Evolutionary conservation across 1,284 basidiomycete species (phyloP).

Genomic region (Gomphus bonarii): DNA sequence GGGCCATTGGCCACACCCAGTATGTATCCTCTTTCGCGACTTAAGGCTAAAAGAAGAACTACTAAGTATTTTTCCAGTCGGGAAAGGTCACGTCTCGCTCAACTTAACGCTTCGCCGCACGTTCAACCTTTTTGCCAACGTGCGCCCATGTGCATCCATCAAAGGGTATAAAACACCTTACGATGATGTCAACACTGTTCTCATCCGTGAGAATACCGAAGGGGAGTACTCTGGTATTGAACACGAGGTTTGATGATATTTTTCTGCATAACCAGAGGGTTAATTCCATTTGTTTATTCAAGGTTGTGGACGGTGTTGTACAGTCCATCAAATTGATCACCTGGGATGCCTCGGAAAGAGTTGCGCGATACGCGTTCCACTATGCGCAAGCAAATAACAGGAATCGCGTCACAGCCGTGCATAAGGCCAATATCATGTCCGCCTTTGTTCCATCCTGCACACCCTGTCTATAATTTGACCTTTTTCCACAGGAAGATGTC

Average conservation of each 20-base stretch:
- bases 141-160: slow-evolving; percentile 94
- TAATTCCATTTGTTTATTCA: background rate
- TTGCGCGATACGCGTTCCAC: slow-evolving; percentile 98
- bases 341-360: slow-evolving; percentile 97
- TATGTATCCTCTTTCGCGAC: slow-evolving; percentile 28
- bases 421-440: slow-evolving; percentile 99
- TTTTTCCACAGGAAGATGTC: slow-evolving; percentile 83
- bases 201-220: slow-evolving; percentile 99
- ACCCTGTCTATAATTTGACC: background rate
- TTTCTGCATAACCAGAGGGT: slow-evolving; percentile 12
- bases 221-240: slow-evolving; percentile 99
- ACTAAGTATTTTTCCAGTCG: slow-evolving; percentile 47
- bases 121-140: slow-evolving; percentile 98
- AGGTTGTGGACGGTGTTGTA: slow-evolving; percentile 95
- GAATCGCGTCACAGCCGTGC: slow-evolving; percentile 94
- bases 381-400: slow-evolving; percentile 86
- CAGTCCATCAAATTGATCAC: slow-evolving; percentile 99
- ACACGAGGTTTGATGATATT: slow-evolving; percentile 63
- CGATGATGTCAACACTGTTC: slow-evolving; percentile 94
- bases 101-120: slow-evolving; percentile 96
- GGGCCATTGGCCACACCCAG: slow-evolving; percentile 92
- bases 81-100: slow-evolving; percentile 97
- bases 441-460: slow-evolving; percentile 18
- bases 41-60: background rate
- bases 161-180: slow-evolving; percentile 97